A percentile compares a stretch with the other conserved stretches of the same genome.
Conservation (phyloP, 176 grass and related monocot species). For the Oryza australiensis region DNA sequence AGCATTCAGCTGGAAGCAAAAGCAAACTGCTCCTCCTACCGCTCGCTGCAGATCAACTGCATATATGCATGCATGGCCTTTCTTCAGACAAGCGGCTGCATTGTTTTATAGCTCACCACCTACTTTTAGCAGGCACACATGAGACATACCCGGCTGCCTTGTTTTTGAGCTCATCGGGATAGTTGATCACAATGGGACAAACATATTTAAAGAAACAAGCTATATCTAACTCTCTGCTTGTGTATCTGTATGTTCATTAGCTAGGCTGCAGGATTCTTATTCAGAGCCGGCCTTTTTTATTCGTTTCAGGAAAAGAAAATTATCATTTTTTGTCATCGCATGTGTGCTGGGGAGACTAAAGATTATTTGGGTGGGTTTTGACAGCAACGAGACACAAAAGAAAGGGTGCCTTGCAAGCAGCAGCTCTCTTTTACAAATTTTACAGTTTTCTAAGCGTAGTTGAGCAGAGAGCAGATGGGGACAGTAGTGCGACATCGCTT, state of each 20-base stretch:
- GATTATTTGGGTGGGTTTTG: neutral
- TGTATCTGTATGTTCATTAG: neutral
- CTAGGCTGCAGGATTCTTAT: neutral
- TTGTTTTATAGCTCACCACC: conserved; percentile 16
- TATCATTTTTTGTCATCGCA: neutral
- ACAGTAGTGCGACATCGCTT: conserved; percentile 3
- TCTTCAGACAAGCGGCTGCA: conserved; percentile 17
- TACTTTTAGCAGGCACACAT: conserved; percentile 27
- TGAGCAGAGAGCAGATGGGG: neutral
- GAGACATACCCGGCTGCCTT: conserved; percentile 3
- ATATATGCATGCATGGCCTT: neutral
- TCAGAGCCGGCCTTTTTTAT: neutral
- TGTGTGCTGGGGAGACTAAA: neutral
- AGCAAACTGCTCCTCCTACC: neutral
- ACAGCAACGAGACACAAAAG: neutral
- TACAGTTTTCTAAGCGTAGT: neutral
- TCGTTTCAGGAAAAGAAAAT: neutral
- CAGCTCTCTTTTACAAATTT: neutral
- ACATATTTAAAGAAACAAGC: neutral
- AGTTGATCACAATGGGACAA: neutral
- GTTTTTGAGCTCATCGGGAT: neutral
- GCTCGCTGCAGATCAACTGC: neutral
- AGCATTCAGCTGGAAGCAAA: conserved; percentile 15
- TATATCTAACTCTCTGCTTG: neutral
- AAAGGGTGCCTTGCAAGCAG: neutral